Conservation (phyloP, 2,329 filamentous ascomycete species). For the Incumbomyces lentus region DNA sequence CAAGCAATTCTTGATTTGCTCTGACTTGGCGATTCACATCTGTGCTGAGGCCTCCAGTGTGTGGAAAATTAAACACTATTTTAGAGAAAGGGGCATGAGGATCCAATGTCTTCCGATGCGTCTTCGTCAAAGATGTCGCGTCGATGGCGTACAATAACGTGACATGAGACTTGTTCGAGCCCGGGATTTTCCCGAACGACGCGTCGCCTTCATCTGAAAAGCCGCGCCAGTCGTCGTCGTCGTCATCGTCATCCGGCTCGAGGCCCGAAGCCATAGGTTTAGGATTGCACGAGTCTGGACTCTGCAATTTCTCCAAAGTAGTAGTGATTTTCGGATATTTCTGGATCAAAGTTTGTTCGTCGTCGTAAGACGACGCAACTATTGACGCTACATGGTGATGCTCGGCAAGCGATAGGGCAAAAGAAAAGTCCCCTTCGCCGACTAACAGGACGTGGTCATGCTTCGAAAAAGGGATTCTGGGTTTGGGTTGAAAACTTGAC, state of each 20-base stretch:
- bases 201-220: conserved; percentile 10
- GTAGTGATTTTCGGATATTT: conserved; percentile 61
- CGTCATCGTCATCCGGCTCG: conserved; percentile 6
- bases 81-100: conserved; percentile 51
- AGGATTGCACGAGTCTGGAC: background rate
- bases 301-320: background rate
- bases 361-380: conserved; percentile 37
- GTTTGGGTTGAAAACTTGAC: conserved; percentile 1
- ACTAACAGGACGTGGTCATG: conserved; percentile 34
- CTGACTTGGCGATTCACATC: conserved; percentile 92
- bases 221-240: conserved; percentile 16
- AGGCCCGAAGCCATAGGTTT: conserved; percentile 28
- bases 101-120: conserved; percentile 19
- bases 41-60: conserved; percentile 82
- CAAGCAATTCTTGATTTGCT: conserved; percentile 61
- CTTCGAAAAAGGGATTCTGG: conserved; percentile 28
- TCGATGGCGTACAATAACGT: conserved; percentile 33
- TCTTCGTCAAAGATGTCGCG: conserved; percentile 30
- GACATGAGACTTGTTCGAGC: conserved; percentile 15
- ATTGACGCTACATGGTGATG: conserved; percentile 32
- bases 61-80: conserved; percentile 93
- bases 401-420: conserved; percentile 33
- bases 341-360: conserved; percentile 39
- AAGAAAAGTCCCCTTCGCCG: conserved; percentile 42
- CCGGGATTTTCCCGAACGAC: conserved; percentile 3